phyloP scores from a whole-genome alignment of 2,329 filamentous ascomycete species.

The Paecilomyces niveus region DNA sequence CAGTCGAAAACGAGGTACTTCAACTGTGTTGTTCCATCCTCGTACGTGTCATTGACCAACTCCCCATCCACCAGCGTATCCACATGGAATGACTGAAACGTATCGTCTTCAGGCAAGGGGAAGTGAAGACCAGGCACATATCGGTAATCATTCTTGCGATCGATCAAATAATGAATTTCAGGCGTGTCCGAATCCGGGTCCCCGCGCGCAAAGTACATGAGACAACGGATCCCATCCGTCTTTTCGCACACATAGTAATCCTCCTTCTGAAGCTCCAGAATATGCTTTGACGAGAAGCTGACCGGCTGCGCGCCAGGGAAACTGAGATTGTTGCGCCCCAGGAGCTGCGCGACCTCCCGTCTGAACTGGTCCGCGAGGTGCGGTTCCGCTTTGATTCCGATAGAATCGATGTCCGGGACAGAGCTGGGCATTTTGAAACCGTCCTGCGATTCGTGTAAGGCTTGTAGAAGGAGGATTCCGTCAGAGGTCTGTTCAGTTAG shows the following conservation, averaged over 20 bases:
- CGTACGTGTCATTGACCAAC: constrained; percentile 74
- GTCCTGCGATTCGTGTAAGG: background rate
- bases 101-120: constrained; percentile 58
- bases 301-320: constrained; percentile 95
- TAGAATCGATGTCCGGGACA: constrained; percentile 34
- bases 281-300: constrained; percentile 74
- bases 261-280: constrained; percentile 70
- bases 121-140: constrained; percentile 75
- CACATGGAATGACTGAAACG: constrained; percentile 60
- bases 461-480: background rate
- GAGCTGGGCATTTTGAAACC: constrained; percentile 26
- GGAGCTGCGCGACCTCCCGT: constrained; percentile 64
- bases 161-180: constrained; percentile 86
- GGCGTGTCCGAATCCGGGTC: constrained; percentile 49
- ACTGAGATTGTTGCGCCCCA: constrained; percentile 59
- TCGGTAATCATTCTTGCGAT: constrained; percentile 97
- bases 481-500: background rate
- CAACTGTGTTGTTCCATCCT: constrained; percentile 60
- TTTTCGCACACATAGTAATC: constrained; percentile 99
- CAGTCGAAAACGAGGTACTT: constrained; percentile 93
- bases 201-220: constrained; percentile 72
- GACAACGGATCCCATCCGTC: constrained; percentile 89
- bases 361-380: constrained; percentile 58
- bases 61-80: constrained; percentile 87
- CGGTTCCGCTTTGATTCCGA: constrained; percentile 58